Conservation (phyloP, 1,284 basidiomycete genomes). For the Cryptococcus depauperatus region DNA sequence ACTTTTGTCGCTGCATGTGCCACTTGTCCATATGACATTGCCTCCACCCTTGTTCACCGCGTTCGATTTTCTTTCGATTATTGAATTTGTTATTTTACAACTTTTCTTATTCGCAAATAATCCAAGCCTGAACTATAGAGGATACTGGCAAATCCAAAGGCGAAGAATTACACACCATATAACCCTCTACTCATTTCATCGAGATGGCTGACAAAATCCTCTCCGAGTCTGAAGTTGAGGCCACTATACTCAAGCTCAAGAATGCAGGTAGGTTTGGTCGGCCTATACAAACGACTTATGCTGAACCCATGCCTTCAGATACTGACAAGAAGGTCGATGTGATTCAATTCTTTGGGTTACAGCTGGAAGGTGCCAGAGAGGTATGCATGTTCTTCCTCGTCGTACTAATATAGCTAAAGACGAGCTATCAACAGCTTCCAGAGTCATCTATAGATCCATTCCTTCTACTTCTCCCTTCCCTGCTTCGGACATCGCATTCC, state of each 20-base stretch:
- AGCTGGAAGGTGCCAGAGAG: conserved; percentile 28
- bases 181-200: no score
- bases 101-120: no score
- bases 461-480: conserved; percentile 28
- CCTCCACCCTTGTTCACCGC: no score
- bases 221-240: conserved; percentile 30
- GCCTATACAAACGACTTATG: not conserved
- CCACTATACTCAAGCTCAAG: conserved; percentile 29
- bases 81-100: no score
- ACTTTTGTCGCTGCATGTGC: no score
- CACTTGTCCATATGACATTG: no score
- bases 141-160: no score
- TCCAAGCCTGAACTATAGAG: no score
- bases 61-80: no score
- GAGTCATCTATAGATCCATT: conserved; percentile 33
- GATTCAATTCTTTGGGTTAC: conserved; percentile 38
- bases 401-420: not conserved
- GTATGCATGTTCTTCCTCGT: conserved; percentile 12
- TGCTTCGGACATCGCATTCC: conserved; percentile 31
- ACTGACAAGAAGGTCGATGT: conserved; percentile 41
- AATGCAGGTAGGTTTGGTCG: conserved; percentile 24
- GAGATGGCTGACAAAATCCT: conserved; percentile 9
- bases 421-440: conserved; percentile 31
- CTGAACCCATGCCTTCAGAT: conserved; percentile 18
- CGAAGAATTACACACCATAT: no score